phyloP scores from a whole-genome alignment of 2,329 filamentous ascomycete genomes.

The Rhexocercosporidium sp. region DNA sequence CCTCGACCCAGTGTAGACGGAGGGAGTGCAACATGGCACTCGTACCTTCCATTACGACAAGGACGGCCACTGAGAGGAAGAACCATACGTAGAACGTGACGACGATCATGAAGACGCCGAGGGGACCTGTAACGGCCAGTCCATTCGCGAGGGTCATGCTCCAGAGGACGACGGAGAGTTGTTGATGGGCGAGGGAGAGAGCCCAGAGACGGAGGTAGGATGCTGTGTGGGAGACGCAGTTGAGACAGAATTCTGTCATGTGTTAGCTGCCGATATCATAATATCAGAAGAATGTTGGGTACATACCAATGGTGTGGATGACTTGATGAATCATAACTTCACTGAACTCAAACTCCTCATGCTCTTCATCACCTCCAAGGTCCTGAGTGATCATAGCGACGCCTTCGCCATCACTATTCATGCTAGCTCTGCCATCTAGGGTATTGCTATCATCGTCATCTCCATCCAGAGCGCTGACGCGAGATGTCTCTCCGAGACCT shows the following conservation, averaged over 20 bases:
- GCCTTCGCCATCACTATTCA: slow-evolving; percentile 79
- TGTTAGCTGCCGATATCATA: slow-evolving; percentile 40
- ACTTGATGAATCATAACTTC: slow-evolving; percentile 99
- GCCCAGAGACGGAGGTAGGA: slow-evolving; percentile 99
- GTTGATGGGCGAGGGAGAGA: slow-evolving; percentile 94
- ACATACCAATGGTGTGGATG: slow-evolving; percentile 95
- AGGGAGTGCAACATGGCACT: slow-evolving; percentile 94
- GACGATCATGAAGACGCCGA: slow-evolving; percentile 82
- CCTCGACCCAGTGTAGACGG: slow-evolving; percentile 94
- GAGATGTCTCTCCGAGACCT: slow-evolving; percentile 86
- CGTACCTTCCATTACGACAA: slow-evolving; percentile 95
- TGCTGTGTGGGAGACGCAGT: slow-evolving; percentile 98
- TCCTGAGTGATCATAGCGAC: slow-evolving; percentile 89
- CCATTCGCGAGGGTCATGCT: slow-evolving; percentile 88
- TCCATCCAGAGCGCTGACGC: slow-evolving; percentile 87
- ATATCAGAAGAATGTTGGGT: slow-evolving; percentile 10
- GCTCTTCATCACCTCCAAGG: slow-evolving; percentile 83
- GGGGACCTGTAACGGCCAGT: slow-evolving; percentile 67
- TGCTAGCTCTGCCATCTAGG: slow-evolving; percentile 68
- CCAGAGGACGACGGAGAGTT: slow-evolving; percentile 96
- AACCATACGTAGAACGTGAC: slow-evolving; percentile 90
- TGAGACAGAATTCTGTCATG: slow-evolving; percentile 87
- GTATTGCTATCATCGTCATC: slow-evolving; percentile 74
- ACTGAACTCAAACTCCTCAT: slow-evolving; percentile 96
- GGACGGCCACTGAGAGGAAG: slow-evolving; percentile 75